Evolutionary conservation across 2,329 filamentous ascomycete species (phyloP).

Genomic region (Neurospora sp.): DNA sequence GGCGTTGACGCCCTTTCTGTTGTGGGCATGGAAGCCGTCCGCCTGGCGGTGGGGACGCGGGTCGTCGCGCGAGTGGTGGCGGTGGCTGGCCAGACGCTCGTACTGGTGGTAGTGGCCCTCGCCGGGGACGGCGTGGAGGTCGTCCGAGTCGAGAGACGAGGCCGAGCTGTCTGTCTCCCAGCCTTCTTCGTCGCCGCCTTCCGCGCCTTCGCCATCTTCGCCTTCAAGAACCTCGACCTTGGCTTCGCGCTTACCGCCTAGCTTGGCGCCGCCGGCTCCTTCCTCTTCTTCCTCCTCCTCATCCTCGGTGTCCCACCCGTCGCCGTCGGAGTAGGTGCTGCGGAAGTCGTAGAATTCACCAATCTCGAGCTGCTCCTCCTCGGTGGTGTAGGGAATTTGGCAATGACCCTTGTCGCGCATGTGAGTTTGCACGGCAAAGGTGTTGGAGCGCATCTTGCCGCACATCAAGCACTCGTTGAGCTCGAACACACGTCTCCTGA

Average conservation of each 20-base stretch:
- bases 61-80: constrained; percentile 65
- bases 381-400: constrained; percentile 85
- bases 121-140: constrained; percentile 69
- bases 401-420: constrained; percentile 97
- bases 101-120: constrained; percentile 63
- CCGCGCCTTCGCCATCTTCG: constrained; percentile 20
- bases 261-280: constrained; percentile 54
- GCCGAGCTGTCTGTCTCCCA: constrained; percentile 93
- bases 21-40: constrained; percentile 75
- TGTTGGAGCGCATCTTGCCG: constrained; percentile 68
- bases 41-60: constrained; percentile 62
- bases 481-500: constrained; percentile 72
- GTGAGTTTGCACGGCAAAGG: constrained; percentile 80
- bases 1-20: constrained; percentile 63
- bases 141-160: constrained; percentile 81
- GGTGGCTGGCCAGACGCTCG: constrained; percentile 61
- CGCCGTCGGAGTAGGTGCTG: constrained; percentile 84
- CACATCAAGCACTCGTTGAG: constrained; percentile 83
- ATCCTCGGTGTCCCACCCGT: constrained; percentile 51
- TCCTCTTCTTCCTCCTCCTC: constrained; percentile 36
- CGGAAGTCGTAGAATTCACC: constrained; percentile 97
- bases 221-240: constrained; percentile 39
- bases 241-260: constrained; percentile 50
- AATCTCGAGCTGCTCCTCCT: constrained; percentile 86
- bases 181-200: constrained; percentile 56